Evolutionary conservation across 441 rosid genomes (phyloP), one percentile per base, ranked within the genome.

Genomic region (Kokia cookei): DNA sequence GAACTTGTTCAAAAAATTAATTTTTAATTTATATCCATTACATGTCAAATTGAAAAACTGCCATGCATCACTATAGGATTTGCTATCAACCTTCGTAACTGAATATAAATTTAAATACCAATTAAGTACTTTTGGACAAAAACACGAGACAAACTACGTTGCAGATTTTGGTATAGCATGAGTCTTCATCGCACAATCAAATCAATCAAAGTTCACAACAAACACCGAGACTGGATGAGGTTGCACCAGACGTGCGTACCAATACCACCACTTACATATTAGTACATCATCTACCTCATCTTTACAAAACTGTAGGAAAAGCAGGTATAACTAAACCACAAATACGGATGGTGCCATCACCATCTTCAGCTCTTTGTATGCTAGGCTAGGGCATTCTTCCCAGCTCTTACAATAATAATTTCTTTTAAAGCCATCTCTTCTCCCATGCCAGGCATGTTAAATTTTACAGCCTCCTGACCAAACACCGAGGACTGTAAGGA

Each of bases 231-330:
- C 77, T 10, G 83, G 66, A 58, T 76, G 48, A 24, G 84, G 83
- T 81, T 82, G 80, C 73, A 74, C 80, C 85, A 47, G 42, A 29
- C 27, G 32, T 54, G 32, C 37, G 17, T 47, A 60, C 81, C 84
- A 73, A 22, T 47, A 60, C 81, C 84, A 73, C 65, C 84, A 58
- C 51, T 69, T 66, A 54, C 45, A 69, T 66, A 64, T 29, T 73
- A 76, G 40, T 70, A 81, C 82, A 77, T 65, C 7, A 26, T 59
- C 76, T 75, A 67, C 1, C 82, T 78, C 78, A 64, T 67, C 84
- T 81, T 69, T 83, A 84, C 86, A 84, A 64, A 79, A 79, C 71
- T 69, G 54, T 65, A 9, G 22, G 58, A 37, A 37, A 62, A 11
- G 70, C 61, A 22, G 12, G 3, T 37, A 13, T 53, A 74, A 32